phyloP scores from a whole-genome alignment of 805 yeast genomes.

The Diddensiella caesifluorescens region DNA sequence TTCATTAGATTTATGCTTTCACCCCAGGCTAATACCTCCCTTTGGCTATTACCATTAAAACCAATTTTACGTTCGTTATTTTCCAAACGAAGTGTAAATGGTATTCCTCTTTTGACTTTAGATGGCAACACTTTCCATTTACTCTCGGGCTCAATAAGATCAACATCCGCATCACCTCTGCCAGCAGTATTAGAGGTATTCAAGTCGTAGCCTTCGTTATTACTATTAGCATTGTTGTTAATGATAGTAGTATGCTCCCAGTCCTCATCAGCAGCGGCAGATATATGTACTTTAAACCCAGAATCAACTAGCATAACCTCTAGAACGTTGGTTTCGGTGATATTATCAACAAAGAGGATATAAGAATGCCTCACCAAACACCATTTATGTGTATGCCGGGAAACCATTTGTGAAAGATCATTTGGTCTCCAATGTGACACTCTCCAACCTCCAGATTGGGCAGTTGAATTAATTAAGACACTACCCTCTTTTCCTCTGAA shows the following conservation, averaged over 20 bases:
- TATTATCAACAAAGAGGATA: slow-evolving; percentile 77
- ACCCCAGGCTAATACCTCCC: slow-evolving; percentile 80
- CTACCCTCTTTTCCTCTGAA: slow-evolving; percentile 88
- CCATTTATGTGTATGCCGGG: slow-evolving; percentile 91
- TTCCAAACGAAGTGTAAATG: slow-evolving; percentile 26
- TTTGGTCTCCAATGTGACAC: slow-evolving; percentile 80
- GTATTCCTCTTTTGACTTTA: slow-evolving; percentile 13
- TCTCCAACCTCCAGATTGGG: slow-evolving; percentile 91
- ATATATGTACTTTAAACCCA: slow-evolving; percentile 52
- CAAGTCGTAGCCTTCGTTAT: slow-evolving; percentile 16
- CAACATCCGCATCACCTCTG: slow-evolving; percentile 21
- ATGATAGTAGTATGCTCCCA: slow-evolving; percentile 13
- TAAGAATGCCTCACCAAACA: slow-evolving; percentile 79
- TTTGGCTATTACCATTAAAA: slow-evolving; percentile 62
- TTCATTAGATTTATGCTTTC: slow-evolving; percentile 67
- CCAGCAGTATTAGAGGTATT: slow-evolving; percentile 33
- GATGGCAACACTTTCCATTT: slow-evolving; percentile 4
- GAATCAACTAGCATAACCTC: slow-evolving; percentile 90
- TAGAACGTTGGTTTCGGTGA: slow-evolving; percentile 78
- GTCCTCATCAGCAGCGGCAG: slow-evolving; percentile 24
- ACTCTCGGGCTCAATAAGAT: slow-evolving; percentile 12
- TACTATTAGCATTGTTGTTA: slow-evolving; percentile 15
- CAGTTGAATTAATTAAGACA: slow-evolving; percentile 71
- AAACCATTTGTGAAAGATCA: slow-evolving; percentile 81
- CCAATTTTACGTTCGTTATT: slow-evolving; percentile 41